Conservation (phyloP, 305 asterid genomes). For the Fraxinus platypoda region DNA sequence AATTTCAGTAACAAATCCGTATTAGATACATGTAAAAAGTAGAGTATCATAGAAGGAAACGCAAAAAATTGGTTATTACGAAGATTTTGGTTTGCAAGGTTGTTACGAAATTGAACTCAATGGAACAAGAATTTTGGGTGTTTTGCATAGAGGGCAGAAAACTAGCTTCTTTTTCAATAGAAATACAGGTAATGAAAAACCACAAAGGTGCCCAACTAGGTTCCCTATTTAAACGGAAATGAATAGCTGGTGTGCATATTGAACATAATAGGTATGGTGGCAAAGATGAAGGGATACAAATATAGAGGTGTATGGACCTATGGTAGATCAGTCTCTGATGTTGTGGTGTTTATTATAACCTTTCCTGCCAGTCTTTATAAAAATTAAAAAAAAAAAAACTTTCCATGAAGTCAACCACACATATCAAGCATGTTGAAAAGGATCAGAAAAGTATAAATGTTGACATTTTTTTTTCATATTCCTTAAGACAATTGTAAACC, state of each 20-base stretch:
- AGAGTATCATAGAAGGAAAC: neutral
- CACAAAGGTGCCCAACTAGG: neutral
- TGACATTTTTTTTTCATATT: constrained; percentile 39
- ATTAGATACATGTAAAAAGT: neutral
- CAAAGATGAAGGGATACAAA: neutral
- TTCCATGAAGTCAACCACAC: constrained; percentile 26
- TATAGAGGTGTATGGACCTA: neutral
- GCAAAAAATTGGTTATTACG: too few relatives aligned
- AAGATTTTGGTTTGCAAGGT: neutral
- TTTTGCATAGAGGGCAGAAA: neutral
- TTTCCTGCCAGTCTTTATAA: neutral
- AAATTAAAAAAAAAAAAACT: too few relatives aligned
- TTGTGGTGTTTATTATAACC: neutral
- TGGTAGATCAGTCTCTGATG: neutral
- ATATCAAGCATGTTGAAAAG: constrained; percentile 14
- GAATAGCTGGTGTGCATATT: neutral
- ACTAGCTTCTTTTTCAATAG: neutral
- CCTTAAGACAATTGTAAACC: constrained; percentile 75
- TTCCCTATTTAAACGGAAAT: neutral
- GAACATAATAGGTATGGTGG: neutral
- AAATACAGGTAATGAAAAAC: neutral
- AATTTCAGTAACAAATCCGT: neutral
- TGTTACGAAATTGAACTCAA: neutral
- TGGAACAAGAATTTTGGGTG: neutral
- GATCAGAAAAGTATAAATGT: constrained; percentile 19